These are phyloP conservation scores for Acorus calamus DNA, from an alignment of 106 monocot genomes.

Conservation along the genomic window DNA sequence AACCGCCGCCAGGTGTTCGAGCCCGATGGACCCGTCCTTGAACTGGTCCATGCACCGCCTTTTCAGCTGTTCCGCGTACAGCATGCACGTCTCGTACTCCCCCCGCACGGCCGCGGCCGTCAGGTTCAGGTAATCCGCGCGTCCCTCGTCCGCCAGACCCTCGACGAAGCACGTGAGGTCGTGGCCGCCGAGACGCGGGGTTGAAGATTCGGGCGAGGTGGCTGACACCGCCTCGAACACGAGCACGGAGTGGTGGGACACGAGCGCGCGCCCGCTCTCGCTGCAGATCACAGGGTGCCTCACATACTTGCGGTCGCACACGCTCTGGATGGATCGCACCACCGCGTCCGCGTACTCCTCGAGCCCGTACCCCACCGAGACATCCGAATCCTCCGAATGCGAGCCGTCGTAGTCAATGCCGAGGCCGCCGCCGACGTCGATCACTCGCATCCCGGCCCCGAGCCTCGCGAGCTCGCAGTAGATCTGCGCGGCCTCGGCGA, in stretches of 20 bases:
- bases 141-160: constrained; percentile 43
- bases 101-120: constrained; percentile 44
- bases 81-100: constrained; percentile 38
- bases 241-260: constrained; percentile 79
- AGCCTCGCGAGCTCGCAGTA: constrained; percentile 64
- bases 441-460: constrained; percentile 61
- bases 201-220: neutral
- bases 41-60: constrained; percentile 54
- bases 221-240: constrained; percentile 63
- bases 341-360: constrained; percentile 58
- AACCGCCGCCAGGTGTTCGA: constrained; percentile 84
- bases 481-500: constrained; percentile 65
- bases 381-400: constrained; percentile 48
- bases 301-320: constrained; percentile 51
- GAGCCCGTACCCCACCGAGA: constrained; percentile 61
- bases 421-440: constrained; percentile 75
- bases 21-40: constrained; percentile 68
- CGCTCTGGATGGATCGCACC: constrained; percentile 36
- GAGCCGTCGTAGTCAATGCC: constrained; percentile 80
- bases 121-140: constrained; percentile 49
- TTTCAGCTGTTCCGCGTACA: constrained; percentile 66
- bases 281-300: constrained; percentile 73
- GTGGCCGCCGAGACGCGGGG: constrained; percentile 2
- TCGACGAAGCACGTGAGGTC: constrained; percentile 38
- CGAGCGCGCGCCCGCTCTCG: constrained; percentile 76